Evolutionary conservation across 257 asterid species (phyloP).

Genomic region (Plantago elongata): DNA sequence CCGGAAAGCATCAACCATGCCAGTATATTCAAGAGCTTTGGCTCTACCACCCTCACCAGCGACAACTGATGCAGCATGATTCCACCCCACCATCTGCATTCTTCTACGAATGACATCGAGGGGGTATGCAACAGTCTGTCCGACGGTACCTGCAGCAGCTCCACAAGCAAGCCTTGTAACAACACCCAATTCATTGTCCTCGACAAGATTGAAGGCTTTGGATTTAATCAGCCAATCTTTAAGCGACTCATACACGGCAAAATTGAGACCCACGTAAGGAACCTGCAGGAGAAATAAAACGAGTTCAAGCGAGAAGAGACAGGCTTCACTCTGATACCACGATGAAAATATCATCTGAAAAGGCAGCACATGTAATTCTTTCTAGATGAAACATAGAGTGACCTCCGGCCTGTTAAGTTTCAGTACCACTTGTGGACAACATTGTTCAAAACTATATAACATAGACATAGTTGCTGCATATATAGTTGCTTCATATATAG

Average conservation of each 20-base stretch:
- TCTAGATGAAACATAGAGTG: too few relatives aligned
- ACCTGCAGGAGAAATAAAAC: conserved; percentile 45
- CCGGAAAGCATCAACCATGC: conserved; percentile 96
- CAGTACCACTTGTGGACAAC: conserved; percentile 4
- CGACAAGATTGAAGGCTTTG: conserved; percentile 58
- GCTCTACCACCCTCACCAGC: conserved; percentile 79
- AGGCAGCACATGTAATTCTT: background rate
- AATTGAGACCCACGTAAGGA: conserved; percentile 97
- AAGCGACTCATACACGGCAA: conserved; percentile 93
- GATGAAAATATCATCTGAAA: background rate
- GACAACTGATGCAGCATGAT: conserved; percentile 70
- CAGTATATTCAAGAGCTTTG: conserved; percentile 69
- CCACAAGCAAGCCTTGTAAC: conserved; percentile 90
- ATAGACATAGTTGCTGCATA: too few relatives aligned
- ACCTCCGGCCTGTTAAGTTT: background rate
- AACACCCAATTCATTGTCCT: conserved; percentile 78
- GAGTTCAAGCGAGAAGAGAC: conserved; percentile 2
- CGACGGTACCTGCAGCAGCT: conserved; percentile 94
- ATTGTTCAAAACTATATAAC: background rate
- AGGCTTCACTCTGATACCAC: background rate
- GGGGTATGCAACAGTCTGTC: conserved; percentile 97
- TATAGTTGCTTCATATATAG: too few relatives aligned
- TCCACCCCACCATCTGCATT: conserved; percentile 99
- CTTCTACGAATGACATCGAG: conserved; percentile 93
- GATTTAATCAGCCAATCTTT: conserved; percentile 78